Base-by-base conservation (phyloP, 148 eudicot genomes). In the Chenopodium formosanum region DNA sequence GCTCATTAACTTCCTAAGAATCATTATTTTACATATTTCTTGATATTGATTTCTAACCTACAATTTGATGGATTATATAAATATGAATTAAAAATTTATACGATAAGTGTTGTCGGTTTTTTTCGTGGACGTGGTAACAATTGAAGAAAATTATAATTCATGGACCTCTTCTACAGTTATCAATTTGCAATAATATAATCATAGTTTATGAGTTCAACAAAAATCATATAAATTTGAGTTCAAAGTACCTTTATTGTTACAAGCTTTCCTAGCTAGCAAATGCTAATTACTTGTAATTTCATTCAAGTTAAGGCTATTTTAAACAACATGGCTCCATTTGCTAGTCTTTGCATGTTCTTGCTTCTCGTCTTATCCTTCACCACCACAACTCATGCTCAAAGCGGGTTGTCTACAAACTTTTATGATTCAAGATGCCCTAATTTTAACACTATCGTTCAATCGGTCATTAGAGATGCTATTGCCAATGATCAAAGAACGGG, bases 401-500 rank as follows among this genome's bases (percentile, higher is more conserved):
- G 12, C 2, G 25, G 74, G 50, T 27, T 91, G 25, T 70, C 89
- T 0, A 46, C 82, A 13, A 79, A 77, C 9, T 91, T 83, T 76
- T 90, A 90, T 70, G 19, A 65, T 2, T 27, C 69, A 17, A 56
- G 81, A 4, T 91, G 94, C 71, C 91, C 91, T 47, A 86, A 85
- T 8, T 78, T 82, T 32, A 76, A 48, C 22, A 19, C 88, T 12
- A 87, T 83, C 11, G 88, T 90, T 58, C 46, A 79, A 76, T 65
- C 86, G 1, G 84, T 83, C 0, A 90, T 89, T 9, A 25, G 56
- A 5, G 62, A 83, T 3, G 87, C 88, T 1, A 87, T 90, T 1
- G 75, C 80, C 22, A 79, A 31, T 6, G 94, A 91, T 48, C 79
- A 78, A 77, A 91, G 94, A 3, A 91, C 90, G 94, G 94, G 92